Conservation (phyloP, 1,139 yeast genomes). For the Hyphopichia pseudoburtonii region DNA sequence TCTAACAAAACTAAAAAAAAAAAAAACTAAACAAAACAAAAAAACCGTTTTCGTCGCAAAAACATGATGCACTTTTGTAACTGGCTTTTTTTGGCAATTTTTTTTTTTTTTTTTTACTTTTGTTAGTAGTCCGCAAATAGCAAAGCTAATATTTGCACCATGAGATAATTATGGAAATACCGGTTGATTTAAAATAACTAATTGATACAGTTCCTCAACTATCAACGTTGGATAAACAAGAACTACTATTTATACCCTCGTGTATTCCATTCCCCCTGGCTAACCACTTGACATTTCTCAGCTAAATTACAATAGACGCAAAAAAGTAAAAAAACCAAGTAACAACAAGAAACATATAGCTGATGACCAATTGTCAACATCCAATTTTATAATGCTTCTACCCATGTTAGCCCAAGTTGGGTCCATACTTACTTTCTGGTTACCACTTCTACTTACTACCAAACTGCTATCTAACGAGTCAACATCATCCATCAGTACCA, state of each 20-base stretch:
- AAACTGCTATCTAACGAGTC: conserved; percentile 5
- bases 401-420: not conserved
- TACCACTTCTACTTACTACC: conserved; percentile 3
- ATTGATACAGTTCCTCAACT: too few species aligned
- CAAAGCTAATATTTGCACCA: too few species aligned
- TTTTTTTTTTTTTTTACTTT: too few species aligned
- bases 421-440: conserved; percentile 1
- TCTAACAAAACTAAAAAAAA: not conserved
- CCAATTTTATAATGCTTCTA: not conserved
- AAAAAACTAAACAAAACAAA: too few species aligned
- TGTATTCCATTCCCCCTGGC: not conserved
- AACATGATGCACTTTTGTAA: not conserved
- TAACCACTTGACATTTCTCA: not conserved
- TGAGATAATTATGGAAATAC: too few species aligned
- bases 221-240: too few species aligned
- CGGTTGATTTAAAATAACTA: too few species aligned
- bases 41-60: not conserved
- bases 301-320: not conserved
- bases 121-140: too few species aligned
- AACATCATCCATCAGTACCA: too few species aligned
- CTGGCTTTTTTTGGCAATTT: too few species aligned
- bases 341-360: not conserved
- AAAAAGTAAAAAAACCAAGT: too few species aligned
- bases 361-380: not conserved
- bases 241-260: not conserved